A percentile compares a stretch with the other conserved stretches of the same genome.
Evolutionary conservation across 2,329 filamentous ascomycete genomes (phyloP).

Genomic region (Coniochaeta sp.): DNA sequence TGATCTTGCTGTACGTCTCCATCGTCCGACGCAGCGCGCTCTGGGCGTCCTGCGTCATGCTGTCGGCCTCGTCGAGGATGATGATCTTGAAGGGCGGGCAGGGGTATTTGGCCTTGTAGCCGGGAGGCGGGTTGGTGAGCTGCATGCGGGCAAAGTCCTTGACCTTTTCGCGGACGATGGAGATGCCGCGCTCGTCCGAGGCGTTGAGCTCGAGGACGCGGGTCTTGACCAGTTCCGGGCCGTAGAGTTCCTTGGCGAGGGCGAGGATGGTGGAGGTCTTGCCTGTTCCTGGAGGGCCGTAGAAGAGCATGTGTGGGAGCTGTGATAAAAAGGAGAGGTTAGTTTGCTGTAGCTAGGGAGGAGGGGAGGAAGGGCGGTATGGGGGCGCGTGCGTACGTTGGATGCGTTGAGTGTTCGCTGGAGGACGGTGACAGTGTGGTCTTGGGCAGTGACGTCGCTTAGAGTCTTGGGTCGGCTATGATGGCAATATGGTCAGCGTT

Average conservation of each 20-base stretch:
- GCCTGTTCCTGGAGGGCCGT: conserved; percentile 92
- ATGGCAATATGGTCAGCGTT: conserved; percentile 19
- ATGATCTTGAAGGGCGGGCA: conserved; percentile 99
- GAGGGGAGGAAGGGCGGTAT: not conserved
- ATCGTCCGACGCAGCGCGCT: conserved; percentile 88
- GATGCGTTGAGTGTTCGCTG: conserved; percentile 89
- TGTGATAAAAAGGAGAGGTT: conserved; percentile 21
- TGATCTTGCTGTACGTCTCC: conserved; percentile 97
- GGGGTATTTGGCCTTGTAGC: conserved; percentile 67
- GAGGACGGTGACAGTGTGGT: conserved; percentile 90
- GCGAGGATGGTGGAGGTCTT: conserved; percentile 98
- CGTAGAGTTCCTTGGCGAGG: conserved; percentile 94
- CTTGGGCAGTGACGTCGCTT: conserved; percentile 92
- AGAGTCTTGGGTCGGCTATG: conserved; percentile 84
- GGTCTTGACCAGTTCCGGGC: conserved; percentile 84
- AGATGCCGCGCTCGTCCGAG: conserved; percentile 96
- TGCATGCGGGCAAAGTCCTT: conserved; percentile 97
- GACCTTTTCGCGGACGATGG: conserved; percentile 94
- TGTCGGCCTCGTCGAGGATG: conserved; percentile 95
- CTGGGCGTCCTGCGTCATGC: conserved; percentile 98
- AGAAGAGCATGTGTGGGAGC: conserved; percentile 99
- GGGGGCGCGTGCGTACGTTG: conserved; percentile 57
- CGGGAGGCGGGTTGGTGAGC: conserved; percentile 70
- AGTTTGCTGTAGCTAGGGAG: not conserved
- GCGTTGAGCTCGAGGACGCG: conserved; percentile 99